Evolutionary conservation across 2,329 filamentous ascomycete genomes (phyloP).

Genomic region (Colletotrichum camelliae): DNA sequence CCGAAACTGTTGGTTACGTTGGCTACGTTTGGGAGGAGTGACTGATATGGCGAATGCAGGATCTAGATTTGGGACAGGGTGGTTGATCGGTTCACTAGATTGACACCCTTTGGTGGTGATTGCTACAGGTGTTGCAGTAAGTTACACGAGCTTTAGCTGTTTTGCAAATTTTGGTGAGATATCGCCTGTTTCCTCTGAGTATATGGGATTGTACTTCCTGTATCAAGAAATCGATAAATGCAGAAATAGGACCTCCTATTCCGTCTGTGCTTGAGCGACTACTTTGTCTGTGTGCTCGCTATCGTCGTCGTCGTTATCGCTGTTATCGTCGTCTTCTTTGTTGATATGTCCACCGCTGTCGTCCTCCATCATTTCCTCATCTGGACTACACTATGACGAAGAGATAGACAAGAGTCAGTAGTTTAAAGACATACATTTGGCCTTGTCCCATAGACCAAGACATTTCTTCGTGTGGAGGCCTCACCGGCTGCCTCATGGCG

Average conservation of each 20-base stretch:
- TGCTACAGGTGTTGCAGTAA: rapidly evolving
- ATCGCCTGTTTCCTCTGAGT: not conserved
- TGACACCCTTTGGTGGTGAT: not conserved
- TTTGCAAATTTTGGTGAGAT: not conserved
- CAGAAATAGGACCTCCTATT: not conserved
- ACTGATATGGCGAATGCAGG: not conserved
- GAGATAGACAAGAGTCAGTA: not conserved
- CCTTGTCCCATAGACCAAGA: not conserved
- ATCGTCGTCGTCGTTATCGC: not conserved
- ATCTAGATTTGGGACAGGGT: not conserved
- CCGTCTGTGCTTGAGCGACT: not conserved
- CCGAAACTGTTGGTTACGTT: not conserved
- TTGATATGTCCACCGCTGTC: not conserved
- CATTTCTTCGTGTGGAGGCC: not conserved
- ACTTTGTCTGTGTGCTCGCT: not conserved
- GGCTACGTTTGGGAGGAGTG: not conserved
- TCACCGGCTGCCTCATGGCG: rapidly evolving
- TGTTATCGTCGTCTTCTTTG: not conserved
- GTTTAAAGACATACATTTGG: not conserved
- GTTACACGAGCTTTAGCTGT: not conserved
- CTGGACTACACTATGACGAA: not conserved
- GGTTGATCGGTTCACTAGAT: not conserved
- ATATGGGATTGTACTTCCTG: not conserved
- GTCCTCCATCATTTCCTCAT: not conserved
- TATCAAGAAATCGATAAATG: rapidly evolving